These are phyloP conservation scores for Arxiozyma heterogenica DNA, from an alignment of 1,139 yeast genomes.

Conservation along the genomic window DNA sequence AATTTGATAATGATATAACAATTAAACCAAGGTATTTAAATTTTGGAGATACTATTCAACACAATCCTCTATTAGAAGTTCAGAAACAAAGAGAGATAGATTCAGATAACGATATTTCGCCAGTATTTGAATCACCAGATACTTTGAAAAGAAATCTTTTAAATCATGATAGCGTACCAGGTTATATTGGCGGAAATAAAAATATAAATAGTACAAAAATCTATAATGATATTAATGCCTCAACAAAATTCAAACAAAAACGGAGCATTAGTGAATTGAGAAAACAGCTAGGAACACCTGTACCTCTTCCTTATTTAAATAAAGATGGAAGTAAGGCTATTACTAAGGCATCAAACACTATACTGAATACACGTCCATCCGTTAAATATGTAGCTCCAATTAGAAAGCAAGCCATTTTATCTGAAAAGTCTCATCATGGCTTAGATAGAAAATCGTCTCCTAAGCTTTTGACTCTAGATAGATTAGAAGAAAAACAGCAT, in stretches of 20 bases:
- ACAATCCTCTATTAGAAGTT: not conserved
- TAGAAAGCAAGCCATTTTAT: not conserved
- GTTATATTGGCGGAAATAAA: not conserved
- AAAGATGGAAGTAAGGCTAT: not conserved
- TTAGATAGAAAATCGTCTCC: not conserved
- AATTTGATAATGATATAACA: not conserved
- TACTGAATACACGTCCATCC: not conserved
- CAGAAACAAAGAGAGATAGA: not conserved
- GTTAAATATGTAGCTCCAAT: not conserved
- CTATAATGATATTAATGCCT: not conserved
- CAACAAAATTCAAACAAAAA: not conserved
- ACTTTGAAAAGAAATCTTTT: not conserved
- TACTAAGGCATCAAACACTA: not conserved
- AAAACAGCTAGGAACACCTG: constrained; percentile 30
- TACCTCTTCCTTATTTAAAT: constrained; percentile 31
- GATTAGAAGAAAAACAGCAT: constrained; percentile 12
- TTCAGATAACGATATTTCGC: not conserved
- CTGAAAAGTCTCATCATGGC: not conserved
- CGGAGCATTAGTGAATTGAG: constrained; percentile 10
- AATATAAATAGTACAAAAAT: not conserved
- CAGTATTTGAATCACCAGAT: not conserved
- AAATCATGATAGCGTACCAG: not conserved
- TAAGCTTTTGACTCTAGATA: constrained; percentile 4
- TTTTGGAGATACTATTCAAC: not conserved
- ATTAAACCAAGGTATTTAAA: not conserved